A percentile compares a stretch with the other conserved stretches of the same genome.
Conservation (phyloP, 192 early-diverging fungal species). For the Podila minutissima region DNA sequence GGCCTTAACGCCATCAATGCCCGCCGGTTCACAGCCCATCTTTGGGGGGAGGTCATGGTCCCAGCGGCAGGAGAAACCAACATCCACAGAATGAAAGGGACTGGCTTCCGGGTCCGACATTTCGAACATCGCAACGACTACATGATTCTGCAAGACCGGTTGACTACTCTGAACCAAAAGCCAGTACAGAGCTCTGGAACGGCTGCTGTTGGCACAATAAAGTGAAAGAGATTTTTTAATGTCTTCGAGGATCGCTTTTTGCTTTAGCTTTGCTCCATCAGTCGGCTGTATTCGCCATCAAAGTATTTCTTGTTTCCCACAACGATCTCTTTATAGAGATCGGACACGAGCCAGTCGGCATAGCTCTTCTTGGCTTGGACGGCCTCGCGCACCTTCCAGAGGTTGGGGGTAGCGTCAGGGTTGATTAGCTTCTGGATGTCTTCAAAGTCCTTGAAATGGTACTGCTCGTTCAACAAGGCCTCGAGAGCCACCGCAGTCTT, state of each 20-base stretch:
- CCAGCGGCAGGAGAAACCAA: slow-evolving; percentile 38
- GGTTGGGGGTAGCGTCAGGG: slow-evolving; percentile 6
- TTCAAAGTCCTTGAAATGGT: slow-evolving; percentile 17
- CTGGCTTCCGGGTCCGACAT: slow-evolving; percentile 23
- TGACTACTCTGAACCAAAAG: slow-evolving; percentile 9
- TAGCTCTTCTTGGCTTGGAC: slow-evolving; percentile 4
- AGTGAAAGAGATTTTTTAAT: too few relatives aligned
- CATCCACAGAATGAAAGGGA: slow-evolving; percentile 9
- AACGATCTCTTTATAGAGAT: background rate
- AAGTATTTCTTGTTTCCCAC: background rate
- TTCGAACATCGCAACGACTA: slow-evolving; percentile 15
- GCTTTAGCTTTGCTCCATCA: background rate
- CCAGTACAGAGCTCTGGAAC: background rate
- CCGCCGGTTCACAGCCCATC: slow-evolving; percentile 32
- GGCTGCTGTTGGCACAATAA: too few relatives aligned
- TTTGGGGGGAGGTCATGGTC: slow-evolving; percentile 31
- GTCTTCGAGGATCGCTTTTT: too few relatives aligned
- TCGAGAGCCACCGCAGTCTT: slow-evolving; percentile 15
- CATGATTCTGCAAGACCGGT: background rate
- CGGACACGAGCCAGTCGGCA: slow-evolving; percentile 10
- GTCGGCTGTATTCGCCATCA: background rate
- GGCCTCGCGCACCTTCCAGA: slow-evolving; percentile 17
- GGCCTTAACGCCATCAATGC: slow-evolving; percentile 27
- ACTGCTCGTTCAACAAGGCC: slow-evolving; percentile 4
- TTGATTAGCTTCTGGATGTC: slow-evolving; percentile 1